A percentile compares a stretch with the other conserved stretches of the same genome.
Conservation (phyloP, 2,329 filamentous ascomycete genomes). For the Cryphonectria japonica region DNA sequence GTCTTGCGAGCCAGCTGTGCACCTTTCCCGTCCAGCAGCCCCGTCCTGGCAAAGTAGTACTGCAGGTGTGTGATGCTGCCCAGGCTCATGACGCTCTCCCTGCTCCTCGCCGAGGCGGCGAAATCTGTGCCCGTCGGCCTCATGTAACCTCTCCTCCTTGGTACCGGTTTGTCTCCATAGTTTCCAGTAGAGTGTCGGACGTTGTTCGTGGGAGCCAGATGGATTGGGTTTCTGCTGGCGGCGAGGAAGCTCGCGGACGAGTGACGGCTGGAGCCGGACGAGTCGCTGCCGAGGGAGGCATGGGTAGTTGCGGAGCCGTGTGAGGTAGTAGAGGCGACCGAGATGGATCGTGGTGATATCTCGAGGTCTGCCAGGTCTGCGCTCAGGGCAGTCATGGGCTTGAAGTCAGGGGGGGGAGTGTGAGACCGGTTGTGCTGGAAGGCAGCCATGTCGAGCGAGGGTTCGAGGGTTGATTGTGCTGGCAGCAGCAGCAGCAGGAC, state of each 20-base stretch:
- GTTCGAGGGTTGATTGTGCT: not conserved
- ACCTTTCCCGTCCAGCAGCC: conserved; percentile 89
- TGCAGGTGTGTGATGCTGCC: conserved; percentile 97
- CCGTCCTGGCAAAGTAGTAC: conserved; percentile 96
- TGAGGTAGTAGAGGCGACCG: conserved; percentile 63
- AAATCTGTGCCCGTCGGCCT: conserved; percentile 87
- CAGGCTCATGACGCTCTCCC: conserved; percentile 94
- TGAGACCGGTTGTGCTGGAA: conserved; percentile 48
- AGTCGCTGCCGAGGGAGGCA: conserved; percentile 59
- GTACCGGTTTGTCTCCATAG: conserved; percentile 40
- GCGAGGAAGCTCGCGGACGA: conserved; percentile 63
- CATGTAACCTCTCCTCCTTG: conserved; percentile 78
- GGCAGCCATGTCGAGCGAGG: conserved; percentile 41
- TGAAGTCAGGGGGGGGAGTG: conserved; percentile 68
- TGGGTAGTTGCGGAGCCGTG: conserved; percentile 56
- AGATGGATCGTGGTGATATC: conserved; percentile 64
- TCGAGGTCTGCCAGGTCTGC: conserved; percentile 50
- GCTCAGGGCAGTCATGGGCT: conserved; percentile 66
- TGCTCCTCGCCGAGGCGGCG: conserved; percentile 83
- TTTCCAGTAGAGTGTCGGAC: conserved; percentile 52
- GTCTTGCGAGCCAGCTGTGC: conserved; percentile 79
- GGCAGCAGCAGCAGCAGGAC: not conserved
- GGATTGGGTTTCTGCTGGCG: conserved; percentile 50
- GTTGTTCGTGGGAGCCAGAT: conserved; percentile 35
- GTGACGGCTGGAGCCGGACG: conserved; percentile 56